Evolutionary conservation across 2,329 filamentous ascomycete species (phyloP).

Genomic region (Colletotrichum sp.): DNA sequence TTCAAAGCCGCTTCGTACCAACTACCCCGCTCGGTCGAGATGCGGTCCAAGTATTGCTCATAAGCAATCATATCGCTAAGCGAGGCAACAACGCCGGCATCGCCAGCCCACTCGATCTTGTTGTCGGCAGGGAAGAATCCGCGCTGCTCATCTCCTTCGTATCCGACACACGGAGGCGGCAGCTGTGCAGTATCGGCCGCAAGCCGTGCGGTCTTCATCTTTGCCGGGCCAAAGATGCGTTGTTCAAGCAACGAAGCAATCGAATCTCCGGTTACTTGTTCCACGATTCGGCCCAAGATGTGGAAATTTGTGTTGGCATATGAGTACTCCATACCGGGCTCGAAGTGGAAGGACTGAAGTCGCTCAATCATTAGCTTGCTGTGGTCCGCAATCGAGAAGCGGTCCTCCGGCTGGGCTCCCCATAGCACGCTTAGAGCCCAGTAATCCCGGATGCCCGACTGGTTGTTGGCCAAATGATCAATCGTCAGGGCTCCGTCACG

Average conservation of each 20-base stretch:
- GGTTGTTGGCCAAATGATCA: slow-evolving; percentile 42
- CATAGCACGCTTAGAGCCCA: slow-evolving; percentile 48
- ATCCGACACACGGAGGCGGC: slow-evolving; percentile 46
- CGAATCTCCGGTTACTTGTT: slow-evolving; percentile 37
- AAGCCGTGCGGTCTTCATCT: slow-evolving; percentile 45
- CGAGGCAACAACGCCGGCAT: slow-evolving; percentile 47
- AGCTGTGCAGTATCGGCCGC: slow-evolving; percentile 39
- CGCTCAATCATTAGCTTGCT: slow-evolving; percentile 32
- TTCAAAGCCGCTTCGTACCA: slow-evolving; percentile 33
- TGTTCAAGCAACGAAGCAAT: slow-evolving; percentile 39
- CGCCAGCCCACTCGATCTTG: slow-evolving; percentile 49
- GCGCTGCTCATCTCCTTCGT: slow-evolving; percentile 42
- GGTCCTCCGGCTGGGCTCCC: slow-evolving; percentile 43
- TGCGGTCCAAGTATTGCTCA: slow-evolving; percentile 42
- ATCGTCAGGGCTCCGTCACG: slow-evolving; percentile 35
- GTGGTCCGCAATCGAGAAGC: slow-evolving; percentile 39
- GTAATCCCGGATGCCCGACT: slow-evolving; percentile 49
- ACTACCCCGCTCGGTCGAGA: slow-evolving; percentile 32
- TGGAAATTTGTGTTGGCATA: slow-evolving; percentile 51
- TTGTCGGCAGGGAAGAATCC: slow-evolving; percentile 42
- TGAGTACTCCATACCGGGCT: slow-evolving; percentile 44
- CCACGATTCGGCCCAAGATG: slow-evolving; percentile 39
- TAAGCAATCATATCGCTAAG: slow-evolving; percentile 51
- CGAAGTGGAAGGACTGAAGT: slow-evolving; percentile 43
- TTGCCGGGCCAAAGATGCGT: slow-evolving; percentile 42